A percentile compares a stretch with the other conserved stretches of the same genome.
Evolutionary conservation across 495 filamentous ascomycete species (phyloP).

Genomic region (Penicillium silybi): DNA sequence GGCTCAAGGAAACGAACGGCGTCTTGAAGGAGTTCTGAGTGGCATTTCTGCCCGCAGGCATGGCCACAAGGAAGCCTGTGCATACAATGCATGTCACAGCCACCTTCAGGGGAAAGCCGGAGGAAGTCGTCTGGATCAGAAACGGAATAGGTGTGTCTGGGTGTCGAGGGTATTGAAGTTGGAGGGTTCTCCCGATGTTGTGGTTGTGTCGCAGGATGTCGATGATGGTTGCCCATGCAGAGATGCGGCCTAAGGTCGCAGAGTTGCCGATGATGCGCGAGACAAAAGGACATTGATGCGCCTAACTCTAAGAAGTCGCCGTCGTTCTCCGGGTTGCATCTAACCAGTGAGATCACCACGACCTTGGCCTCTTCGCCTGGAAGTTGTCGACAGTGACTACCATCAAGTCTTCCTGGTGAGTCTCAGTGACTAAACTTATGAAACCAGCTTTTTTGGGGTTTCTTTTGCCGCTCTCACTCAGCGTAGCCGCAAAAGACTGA

Average conservation of each 20-base stretch:
- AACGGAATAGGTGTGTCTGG: slow-evolving; percentile 53
- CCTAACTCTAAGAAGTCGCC: slow-evolving; percentile 77
- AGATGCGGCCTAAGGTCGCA: slow-evolving; percentile 48
- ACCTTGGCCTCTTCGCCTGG: slow-evolving; percentile 78
- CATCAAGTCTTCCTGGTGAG: slow-evolving; percentile 36
- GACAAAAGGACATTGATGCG: slow-evolving; percentile 75
- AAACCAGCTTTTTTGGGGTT: slow-evolving; percentile 53
- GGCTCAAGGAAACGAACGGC: slow-evolving; percentile 58
- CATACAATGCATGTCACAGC: slow-evolving; percentile 46
- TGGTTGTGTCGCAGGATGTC: slow-evolving; percentile 44
- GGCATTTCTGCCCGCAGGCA: slow-evolving; percentile 64
- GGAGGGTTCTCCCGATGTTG: slow-evolving; percentile 52
- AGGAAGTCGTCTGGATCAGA: slow-evolving; percentile 59
- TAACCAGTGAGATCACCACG: slow-evolving; percentile 76
- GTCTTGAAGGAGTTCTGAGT: slow-evolving; percentile 62
- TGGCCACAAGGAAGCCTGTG: slow-evolving; percentile 68
- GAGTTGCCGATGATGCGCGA: slow-evolving; percentile 74
- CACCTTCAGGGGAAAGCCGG: slow-evolving; percentile 55
- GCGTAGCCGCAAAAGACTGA: slow-evolving; percentile 53
- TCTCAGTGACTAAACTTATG: slow-evolving; percentile 37
- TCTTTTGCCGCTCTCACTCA: slow-evolving; percentile 65
- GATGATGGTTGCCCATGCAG: slow-evolving; percentile 69
- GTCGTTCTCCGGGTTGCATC: slow-evolving; percentile 60
- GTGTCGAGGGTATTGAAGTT: slow-evolving; percentile 66
- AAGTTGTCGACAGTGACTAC: slow-evolving; percentile 88